phyloP scores from a whole-genome alignment of 148 eudicot genomes.

The Agrostemma githago region DNA sequence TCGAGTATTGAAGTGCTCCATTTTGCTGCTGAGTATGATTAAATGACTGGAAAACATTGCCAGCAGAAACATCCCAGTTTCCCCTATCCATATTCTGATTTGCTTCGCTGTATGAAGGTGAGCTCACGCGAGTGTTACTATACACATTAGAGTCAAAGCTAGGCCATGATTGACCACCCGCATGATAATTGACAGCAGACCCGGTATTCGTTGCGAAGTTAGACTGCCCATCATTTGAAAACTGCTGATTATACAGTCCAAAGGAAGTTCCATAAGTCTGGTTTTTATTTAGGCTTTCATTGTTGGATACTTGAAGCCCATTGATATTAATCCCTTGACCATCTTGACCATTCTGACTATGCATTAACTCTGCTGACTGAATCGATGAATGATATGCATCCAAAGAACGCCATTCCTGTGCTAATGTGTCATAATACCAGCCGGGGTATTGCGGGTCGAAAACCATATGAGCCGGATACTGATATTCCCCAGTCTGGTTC shows the following conservation, averaged over 20 bases:
- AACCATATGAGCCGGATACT: conserved; percentile 70
- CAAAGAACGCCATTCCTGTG: conserved; percentile 62
- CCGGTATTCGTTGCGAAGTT: conserved; percentile 26
- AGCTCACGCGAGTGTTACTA: conserved; percentile 19
- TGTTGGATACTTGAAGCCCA: conserved; percentile 25
- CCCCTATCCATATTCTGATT: conserved; percentile 34
- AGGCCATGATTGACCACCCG: conserved; percentile 29
- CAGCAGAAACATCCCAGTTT: conserved; percentile 32
- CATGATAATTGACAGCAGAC: conserved; percentile 24
- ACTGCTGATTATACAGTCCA: conserved; percentile 39
- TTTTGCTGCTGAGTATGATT: conserved; percentile 36
- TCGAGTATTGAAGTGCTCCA: conserved; percentile 34
- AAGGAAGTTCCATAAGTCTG: conserved; percentile 34
- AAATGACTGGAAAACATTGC: conserved; percentile 35
- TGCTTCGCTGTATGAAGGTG: conserved; percentile 32
- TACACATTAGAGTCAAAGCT: conserved; percentile 21
- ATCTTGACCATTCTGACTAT: conserved; percentile 39
- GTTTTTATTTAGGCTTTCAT: conserved; percentile 26
- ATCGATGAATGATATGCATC: conserved; percentile 46
- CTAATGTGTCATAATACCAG: conserved; percentile 79
- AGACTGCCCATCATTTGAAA: conserved; percentile 43
- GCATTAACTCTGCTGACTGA: conserved; percentile 41
- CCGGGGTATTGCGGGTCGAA: conserved; percentile 92
- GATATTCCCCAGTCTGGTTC: conserved; percentile 34
- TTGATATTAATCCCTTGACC: conserved; percentile 24